Conservation (phyloP, 2,329 filamentous ascomycete species). For the Cryphonectria parasitica region DNA sequence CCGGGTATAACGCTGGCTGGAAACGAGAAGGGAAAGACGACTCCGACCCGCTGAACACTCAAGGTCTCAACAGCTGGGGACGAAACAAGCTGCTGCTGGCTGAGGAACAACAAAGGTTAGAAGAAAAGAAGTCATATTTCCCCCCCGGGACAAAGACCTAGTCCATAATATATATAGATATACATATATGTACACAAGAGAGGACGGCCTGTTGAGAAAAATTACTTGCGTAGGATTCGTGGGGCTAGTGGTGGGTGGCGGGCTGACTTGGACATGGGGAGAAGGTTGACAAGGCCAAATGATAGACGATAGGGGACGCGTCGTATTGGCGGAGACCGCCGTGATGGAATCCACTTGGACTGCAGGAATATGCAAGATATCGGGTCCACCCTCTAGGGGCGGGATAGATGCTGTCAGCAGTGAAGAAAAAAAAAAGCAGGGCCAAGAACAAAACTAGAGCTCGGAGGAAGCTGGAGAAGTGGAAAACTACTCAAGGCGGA, state of each 20-base stretch:
- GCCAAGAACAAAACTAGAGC: background rate
- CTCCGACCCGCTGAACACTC: background rate
- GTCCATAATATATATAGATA: background rate
- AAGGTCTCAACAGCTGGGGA: background rate
- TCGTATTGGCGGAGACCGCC: constrained; percentile 2
- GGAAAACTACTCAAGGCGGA: background rate
- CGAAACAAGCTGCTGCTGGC: background rate
- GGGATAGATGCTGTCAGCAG: background rate
- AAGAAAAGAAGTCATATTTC: background rate
- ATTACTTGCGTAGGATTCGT: background rate
- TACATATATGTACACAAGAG: background rate
- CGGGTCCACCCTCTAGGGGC: constrained; percentile 2
- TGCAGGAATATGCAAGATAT: constrained; percentile 18
- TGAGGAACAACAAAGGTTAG: background rate
- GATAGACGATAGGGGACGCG: background rate
- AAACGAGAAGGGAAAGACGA: background rate
- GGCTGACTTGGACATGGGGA: background rate
- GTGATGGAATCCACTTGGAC: constrained; percentile 6
- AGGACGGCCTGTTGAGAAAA: too few relatives aligned
- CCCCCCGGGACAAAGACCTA: background rate
- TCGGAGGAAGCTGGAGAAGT: background rate
- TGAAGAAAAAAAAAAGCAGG: background rate
- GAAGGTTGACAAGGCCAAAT: background rate
- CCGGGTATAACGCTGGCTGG: background rate
- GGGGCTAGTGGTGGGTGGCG: background rate